Base-by-base conservation (phyloP, 164 flowering plant genomes). In the Tetracentron sinense region DNA sequence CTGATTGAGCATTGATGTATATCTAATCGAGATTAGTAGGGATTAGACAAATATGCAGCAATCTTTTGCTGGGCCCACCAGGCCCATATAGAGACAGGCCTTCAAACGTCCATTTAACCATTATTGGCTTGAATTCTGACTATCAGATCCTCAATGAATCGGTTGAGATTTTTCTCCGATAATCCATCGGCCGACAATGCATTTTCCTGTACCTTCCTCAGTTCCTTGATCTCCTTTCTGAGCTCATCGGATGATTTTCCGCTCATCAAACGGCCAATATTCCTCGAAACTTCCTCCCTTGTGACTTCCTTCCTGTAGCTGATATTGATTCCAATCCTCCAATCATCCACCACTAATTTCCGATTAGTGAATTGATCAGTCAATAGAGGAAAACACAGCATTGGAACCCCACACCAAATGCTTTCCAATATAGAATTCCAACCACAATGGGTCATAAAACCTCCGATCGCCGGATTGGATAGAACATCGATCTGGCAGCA, bases 331-430 rank as follows among this genome's bases (percentile, higher is more conserved):
- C 92, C 97, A 2, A 89, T 60, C 69, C 66, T 83, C 96, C 94
- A 84, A 66, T 89, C 94, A 63, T 89, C 82, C 0, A 87, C 90
- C 21, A 85, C 86, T 28, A 89, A 55, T 64, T 85, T 92, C 52
- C 94, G 42, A 51, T 92, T 92, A 0, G 92, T 84, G 69, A 83
- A 81, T 61, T 92, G 97, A 72, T 92, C 95, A 0, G 86, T 83
- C 22, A 80, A 60, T 49, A 92, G 57, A 0, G 97, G 97, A 46
- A 76, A 83, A 50, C 94, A 84, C 42, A 92, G 38, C 65, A 87
- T 28, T 0, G 95, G 89, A 0, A 84, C 80, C 0, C 49, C 61
- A 54, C 81, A 79, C 94, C 87, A 85, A 4, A 82, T 67, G 31
- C 88, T 82, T 52, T 89, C n/a, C n/a, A n/a, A n/a, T n/a, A n/a